Conservation (phyloP, 352 stramenopile species). For the Phytopythium helicoides region DNA sequence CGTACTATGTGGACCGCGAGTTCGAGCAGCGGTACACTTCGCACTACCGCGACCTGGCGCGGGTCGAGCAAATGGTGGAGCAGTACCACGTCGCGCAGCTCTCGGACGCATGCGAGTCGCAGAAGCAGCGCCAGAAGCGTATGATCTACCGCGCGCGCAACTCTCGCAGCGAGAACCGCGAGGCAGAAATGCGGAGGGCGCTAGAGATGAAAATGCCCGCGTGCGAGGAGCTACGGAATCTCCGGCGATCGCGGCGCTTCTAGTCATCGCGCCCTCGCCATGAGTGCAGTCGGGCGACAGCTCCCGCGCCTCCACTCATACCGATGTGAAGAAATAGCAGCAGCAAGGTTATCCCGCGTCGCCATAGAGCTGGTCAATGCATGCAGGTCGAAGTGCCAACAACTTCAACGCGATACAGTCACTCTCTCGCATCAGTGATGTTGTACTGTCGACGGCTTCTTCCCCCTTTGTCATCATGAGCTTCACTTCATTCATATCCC, state of each 20-base stretch:
- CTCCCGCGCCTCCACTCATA: no score
- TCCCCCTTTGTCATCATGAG: no score
- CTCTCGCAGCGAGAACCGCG: slow-evolving; percentile 68
- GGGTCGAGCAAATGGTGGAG: slow-evolving; percentile 87
- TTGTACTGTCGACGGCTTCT: no score
- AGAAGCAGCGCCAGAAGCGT: slow-evolving; percentile 83
- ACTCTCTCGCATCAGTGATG: not conserved
- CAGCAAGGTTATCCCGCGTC: not conserved
- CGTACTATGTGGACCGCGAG: slow-evolving; percentile 85
- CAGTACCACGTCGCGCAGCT: slow-evolving; percentile 72
- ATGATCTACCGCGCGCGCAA: slow-evolving; percentile 86
- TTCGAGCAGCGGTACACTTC: slow-evolving; percentile 87
- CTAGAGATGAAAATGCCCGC: slow-evolving; percentile 84
- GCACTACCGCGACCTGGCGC: slow-evolving; percentile 80
- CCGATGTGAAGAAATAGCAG: no score
- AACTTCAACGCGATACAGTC: not conserved
- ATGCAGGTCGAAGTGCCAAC: no score
- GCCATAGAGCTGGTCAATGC: no score
- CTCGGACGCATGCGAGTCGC: slow-evolving; percentile 75
- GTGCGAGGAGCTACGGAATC: slow-evolving; percentile 71
- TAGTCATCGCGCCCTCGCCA: slow-evolving; percentile 10
- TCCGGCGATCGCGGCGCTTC: slow-evolving; percentile 66
- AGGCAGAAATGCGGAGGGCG: slow-evolving; percentile 72
- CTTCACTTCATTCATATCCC: no score
- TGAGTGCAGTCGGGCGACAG: no score